Evolutionary conservation across 129 eudicot genomes (phyloP), one percentile per base, ranked within the genome.

Genomic region (Flaveria ramosissima): DNA sequence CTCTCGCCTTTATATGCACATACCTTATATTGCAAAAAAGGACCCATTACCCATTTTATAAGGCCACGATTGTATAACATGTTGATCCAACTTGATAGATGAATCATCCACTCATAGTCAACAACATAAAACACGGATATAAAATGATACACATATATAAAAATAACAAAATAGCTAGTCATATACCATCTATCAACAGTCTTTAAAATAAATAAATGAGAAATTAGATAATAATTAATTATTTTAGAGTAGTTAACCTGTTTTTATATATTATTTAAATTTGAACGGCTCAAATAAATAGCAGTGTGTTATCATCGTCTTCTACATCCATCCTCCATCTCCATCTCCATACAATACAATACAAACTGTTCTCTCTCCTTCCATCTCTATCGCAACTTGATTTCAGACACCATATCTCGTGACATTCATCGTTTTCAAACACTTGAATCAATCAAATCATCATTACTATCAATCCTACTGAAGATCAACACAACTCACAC

Each of bases 311-410:
- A 69, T 45, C 71, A 50, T 70, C 77, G 71, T 70, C 76, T 77
- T 77, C 74, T 20, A 67, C 80, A 67, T 76, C 23, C 79, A 60
- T 51, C 55, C 41, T 65, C 24, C 79, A 43, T 51, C 41, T 65
- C 24, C 79, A 43, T 51, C 39, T 32, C 39, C 41, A 36, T 36
- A 4, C 7, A 4, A 4, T 1, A 36, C 7, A 36, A 73, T 60
- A 20, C 70, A 75, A 62, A 61, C 32, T 46, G n/a, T 74, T 47
- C 62, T 75, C 79, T 75, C 55, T 67, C 73, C 52, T 45, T 45
- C 71, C 82, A 78, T 78, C 53, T 78, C 71, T 78, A 70, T 70
- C 71, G 48, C 82, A 36, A 78, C 83, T 71, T 62, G 56, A 46
- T 48, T 61, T 36, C 72, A 78, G 27, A 61, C 52, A 27, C 17